A percentile compares a stretch with the other conserved stretches of the same genome.
These are phyloP conservation scores for Hypholoma fasciculare DNA, from an alignment of 768 basidiomycete genomes.

Conservation along the genomic window DNA sequence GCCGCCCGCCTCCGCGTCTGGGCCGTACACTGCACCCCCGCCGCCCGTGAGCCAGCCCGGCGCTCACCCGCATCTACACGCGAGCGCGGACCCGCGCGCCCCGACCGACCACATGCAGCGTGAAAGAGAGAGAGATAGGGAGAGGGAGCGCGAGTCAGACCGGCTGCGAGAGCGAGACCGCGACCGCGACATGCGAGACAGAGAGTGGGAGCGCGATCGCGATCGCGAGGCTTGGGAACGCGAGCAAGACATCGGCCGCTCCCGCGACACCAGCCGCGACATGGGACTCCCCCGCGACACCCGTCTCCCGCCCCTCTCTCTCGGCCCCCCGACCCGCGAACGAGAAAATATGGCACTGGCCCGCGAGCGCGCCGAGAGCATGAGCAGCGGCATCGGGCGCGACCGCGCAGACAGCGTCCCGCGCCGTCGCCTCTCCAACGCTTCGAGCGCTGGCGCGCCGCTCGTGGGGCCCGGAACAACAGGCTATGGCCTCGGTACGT, in stretches of 20 bases:
- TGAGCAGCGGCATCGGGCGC: background rate
- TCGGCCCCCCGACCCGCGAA: background rate
- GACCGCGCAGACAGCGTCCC: background rate
- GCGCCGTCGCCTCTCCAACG: slow-evolving; percentile 4
- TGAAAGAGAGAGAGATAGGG: slow-evolving; percentile 5
- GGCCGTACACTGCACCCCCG: background rate
- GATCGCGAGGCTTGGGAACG: slow-evolving; percentile 11
- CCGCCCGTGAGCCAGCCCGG: background rate
- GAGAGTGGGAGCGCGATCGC: slow-evolving; percentile 4
- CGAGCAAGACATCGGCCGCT: background rate
- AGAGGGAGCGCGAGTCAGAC: background rate
- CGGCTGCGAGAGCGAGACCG: background rate
- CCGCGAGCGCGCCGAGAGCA: slow-evolving; percentile 6
- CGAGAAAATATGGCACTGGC: background rate
- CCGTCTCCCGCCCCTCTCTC: background rate
- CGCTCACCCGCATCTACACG: background rate
- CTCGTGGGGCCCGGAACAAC: slow-evolving; percentile 19
- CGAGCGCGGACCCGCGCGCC: background rate
- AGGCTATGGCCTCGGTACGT: slow-evolving; percentile 1
- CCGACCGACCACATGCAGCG: slow-evolving; percentile 1
- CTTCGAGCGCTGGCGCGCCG: background rate
- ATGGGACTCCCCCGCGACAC: slow-evolving; percentile 6
- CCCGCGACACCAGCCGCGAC: slow-evolving; percentile 1
- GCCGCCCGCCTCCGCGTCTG: background rate
- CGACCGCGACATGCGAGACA: background rate